Percentiles rank a stretch among this genome's conserved stretches.
Conservation (phyloP, 306 rosid genomes). For the Calophaca sinica region DNA sequence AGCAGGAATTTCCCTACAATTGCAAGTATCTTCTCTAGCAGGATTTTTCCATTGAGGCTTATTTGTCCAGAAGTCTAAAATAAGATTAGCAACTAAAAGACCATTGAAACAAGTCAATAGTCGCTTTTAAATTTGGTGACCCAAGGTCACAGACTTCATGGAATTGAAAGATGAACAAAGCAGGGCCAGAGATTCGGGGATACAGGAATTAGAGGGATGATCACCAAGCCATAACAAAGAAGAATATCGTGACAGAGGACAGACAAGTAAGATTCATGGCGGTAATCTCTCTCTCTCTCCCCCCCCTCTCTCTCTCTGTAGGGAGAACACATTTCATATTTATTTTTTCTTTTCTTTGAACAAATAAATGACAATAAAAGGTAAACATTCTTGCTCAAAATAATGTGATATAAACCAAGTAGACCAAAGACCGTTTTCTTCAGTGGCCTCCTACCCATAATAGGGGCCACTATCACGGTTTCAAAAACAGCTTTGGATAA, state of each 20-base stretch:
- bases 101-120: constrained; percentile 14
- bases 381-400: constrained; percentile 25
- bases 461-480: not conserved
- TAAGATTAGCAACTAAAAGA: constrained; percentile 15
- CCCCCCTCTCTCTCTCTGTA: not conserved
- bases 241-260: not conserved
- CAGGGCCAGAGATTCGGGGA: not conserved
- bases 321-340: not conserved
- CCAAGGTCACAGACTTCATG: not conserved
- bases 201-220: constrained; percentile 15
- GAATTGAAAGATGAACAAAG: constrained; percentile 20
- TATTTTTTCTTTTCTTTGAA: not conserved
- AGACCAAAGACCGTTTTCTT: constrained; percentile 6
- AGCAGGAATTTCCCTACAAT: not conserved
- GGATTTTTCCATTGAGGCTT: not conserved
- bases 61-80: constrained; percentile 20
- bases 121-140: constrained; percentile 2
- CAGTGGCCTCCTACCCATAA: constrained; percentile 3
- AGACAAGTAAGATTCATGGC: not conserved
- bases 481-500: constrained; percentile 20
- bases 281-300: not conserved
- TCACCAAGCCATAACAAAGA: not conserved
- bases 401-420: constrained; percentile 11
- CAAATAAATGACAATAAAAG: not conserved
- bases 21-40: not conserved